Base-by-base conservation (phyloP, 2,329 filamentous ascomycete genomes). In the Talaromyces albobiverticillius region DNA sequence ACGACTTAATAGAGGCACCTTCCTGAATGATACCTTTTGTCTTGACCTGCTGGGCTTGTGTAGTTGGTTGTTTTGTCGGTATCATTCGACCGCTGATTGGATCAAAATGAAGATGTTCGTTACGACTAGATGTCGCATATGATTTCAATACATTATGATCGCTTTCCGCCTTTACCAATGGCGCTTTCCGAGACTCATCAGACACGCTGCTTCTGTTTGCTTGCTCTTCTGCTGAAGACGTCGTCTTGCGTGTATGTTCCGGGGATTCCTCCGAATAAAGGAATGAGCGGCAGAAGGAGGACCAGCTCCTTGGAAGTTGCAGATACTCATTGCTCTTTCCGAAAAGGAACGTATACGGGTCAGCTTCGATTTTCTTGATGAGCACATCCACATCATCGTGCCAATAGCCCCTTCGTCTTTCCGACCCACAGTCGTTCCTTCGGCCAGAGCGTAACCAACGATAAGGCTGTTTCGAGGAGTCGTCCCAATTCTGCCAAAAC, bases 271-370 rank as follows among this genome's bases (percentile, higher is more conserved):
- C 32, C 14, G 34, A n/a, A 29, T 51, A 3, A 13, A 55, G 13
- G 20, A 55, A 55, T 11, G 53, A 51, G 26, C 34, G 42, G 34
- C 42, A 51, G 29, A 51, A 51, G 2, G 42, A 40, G 32, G 53
- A 55, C 53, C 53, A 55, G 38, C 26, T 25, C 34, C 46, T 55
- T 16, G 47, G 47, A 36, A 51, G 38, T 9, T 40, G 34, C 20
- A 67, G 60, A 4, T 62, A 64, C 10, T 64, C 57, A 45, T 69
- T 57, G 34, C 67, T 63, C 46, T 64, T 67, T 13, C 73, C 73
- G 58, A 76, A 76, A 3, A 76, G 42, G 26, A 67, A 68, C n/a
- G 59, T 60, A 55, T 71, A 73, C 5, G 74, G 72, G 60, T 76
- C 71, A 14, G 57, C 59, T 34, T 72, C 66, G 18, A 75, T 62